Evolutionary conservation across 345 rosid genomes (phyloP), one percentile per base, ranked within the genome.

Genomic region (Citrus hindsii): DNA sequence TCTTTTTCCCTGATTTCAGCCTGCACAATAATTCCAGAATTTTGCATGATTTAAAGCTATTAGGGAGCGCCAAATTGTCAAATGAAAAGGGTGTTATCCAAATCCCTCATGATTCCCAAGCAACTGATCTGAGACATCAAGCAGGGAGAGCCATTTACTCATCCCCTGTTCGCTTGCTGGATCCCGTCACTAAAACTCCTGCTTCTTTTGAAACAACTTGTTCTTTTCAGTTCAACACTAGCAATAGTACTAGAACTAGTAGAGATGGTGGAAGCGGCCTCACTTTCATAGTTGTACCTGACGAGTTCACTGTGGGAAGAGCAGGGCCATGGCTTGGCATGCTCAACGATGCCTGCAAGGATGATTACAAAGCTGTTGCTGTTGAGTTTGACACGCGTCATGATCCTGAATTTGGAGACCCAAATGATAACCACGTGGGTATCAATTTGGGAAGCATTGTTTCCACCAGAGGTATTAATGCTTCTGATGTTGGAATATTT

Each of bases 321-420:
- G 69, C 89, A 13, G 92, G 90, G 7, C 87, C 89, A 0, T 87
- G 90, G 92, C 81, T 89, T 2, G 90, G 80, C 9, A 82, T 89
- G 90, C 88, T 89, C 53, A 89, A 87, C 25, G 90, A 89, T 75
- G 92, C 90, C 24, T 89, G 89, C 56, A 80, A 84, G 37, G 89
- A 89, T 10, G 73, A 82, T 64, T 87, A 84, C 75, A 89, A 87
- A 67, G 88, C 84, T n/a, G 76, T 86, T 16, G 89, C 86, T 9
- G 40, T 89, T 7, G 87, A 89, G 32, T 87, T 85, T 55, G 90
- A 89, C 30, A 83, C 88, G 14, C 69, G 75, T 9, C 75, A 55
- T 35, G 87, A 87, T 76, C 87, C 84, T 1, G 86, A 89, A 73
- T 84, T 89, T 0, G 89, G 88, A 1, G 92, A 84, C 66, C 86